These are phyloP conservation scores for Coleophoma eucalyptorum DNA, from an alignment of 2,329 filamentous ascomycete species.

Conservation along the genomic window DNA sequence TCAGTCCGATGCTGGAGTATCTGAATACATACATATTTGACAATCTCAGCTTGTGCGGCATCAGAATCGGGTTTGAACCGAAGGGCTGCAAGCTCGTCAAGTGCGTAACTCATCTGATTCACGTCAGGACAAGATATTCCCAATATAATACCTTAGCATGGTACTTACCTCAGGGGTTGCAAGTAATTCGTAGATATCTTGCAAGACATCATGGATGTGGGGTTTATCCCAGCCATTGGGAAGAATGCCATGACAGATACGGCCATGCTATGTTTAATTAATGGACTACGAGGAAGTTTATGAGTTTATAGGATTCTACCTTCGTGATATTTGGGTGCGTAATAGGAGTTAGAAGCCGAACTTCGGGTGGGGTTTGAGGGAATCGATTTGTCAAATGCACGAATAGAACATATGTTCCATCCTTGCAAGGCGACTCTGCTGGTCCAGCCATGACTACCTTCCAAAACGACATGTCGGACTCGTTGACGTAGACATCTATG, in stretches of 20 bases:
- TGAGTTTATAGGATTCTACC: conserved; percentile 5
- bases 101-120: conserved; percentile 7
- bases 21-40: conserved; percentile 14
- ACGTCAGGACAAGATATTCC: not conserved
- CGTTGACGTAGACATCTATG: conserved; percentile 18
- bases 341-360: conserved; percentile 18
- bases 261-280: conserved; percentile 13
- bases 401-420: conserved; percentile 16
- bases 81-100: conserved; percentile 16
- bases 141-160: not conserved
- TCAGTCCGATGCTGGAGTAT: not conserved
- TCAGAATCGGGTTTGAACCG: conserved; percentile 16
- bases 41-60: conserved; percentile 13
- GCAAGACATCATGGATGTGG: conserved; percentile 15
- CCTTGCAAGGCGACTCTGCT: conserved; percentile 56
- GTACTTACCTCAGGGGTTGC: conserved; percentile 15
- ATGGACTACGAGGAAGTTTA: not conserved
- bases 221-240: conserved; percentile 16
- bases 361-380: conserved; percentile 13
- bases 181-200: conserved; percentile 17
- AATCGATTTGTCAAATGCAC: conserved; percentile 15
- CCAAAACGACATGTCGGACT: conserved; percentile 38
- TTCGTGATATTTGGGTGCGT: conserved; percentile 22
- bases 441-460: conserved; percentile 61
- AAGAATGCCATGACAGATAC: conserved; percentile 20